Conservation (phyloP, 805 yeast species). For the Cyberlindnera bimundalis region DNA sequence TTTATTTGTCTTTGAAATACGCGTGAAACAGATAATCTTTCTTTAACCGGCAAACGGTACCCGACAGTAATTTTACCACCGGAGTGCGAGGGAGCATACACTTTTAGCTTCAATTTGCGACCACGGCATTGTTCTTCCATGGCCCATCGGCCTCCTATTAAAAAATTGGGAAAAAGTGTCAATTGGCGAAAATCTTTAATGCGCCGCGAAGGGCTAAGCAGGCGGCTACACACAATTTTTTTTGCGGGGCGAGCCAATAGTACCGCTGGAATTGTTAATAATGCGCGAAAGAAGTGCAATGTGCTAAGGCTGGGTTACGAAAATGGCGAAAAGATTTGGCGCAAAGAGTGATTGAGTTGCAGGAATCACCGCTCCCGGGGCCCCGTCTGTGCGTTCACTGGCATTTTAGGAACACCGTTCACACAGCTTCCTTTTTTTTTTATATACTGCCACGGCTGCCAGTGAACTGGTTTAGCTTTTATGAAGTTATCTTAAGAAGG, state of each 20-base stretch:
- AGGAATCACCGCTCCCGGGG: background rate
- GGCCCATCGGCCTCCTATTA: background rate
- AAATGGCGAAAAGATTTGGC: too few species aligned
- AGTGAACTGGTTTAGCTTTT: too few species aligned
- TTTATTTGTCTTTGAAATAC: too few species aligned
- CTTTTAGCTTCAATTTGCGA: background rate
- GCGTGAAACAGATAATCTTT: too few species aligned
- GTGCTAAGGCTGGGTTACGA: too few species aligned
- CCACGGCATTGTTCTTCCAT: background rate
- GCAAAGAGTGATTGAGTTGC: too few species aligned
- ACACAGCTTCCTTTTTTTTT: background rate
- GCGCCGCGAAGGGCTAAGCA: background rate
- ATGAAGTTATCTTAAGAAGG: too few species aligned
- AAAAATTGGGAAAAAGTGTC: too few species aligned
- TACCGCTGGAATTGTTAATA: constrained; percentile 6
- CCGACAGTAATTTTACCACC: background rate
- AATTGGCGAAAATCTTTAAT: background rate
- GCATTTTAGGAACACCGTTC: background rate
- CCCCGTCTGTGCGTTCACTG: background rate
- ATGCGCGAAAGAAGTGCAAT: too few species aligned
- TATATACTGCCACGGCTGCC: constrained; percentile 4
- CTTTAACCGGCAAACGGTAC: background rate
- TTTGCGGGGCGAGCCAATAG: constrained; percentile 15
- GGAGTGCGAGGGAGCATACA: background rate
- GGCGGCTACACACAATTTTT: background rate